Percentiles rank a stretch among this genome's conserved stretches.
Evolutionary conservation across 2,329 filamentous ascomycete species (phyloP).

Genomic region (Aspergillus arachidicola): DNA sequence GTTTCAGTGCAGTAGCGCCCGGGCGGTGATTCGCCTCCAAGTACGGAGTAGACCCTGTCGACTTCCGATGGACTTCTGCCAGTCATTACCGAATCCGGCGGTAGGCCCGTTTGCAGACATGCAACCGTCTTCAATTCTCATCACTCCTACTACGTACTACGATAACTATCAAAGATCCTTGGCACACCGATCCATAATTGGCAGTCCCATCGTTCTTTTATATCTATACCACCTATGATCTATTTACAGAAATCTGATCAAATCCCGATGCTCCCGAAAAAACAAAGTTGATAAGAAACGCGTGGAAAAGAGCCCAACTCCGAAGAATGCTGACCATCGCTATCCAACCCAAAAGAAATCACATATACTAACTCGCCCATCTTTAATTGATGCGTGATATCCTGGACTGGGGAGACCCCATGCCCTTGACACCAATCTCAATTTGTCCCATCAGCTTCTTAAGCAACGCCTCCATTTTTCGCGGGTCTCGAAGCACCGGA

Average conservation of each 20-base stretch:
- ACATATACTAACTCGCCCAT: neutral
- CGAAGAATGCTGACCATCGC: conserved; percentile 11
- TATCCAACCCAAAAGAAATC: neutral
- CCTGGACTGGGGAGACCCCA: conserved; percentile 31
- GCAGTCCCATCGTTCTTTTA: conserved; percentile 3
- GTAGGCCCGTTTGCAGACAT: conserved; percentile 24
- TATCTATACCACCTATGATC: conserved; percentile 6
- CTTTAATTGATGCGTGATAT: conserved; percentile 25
- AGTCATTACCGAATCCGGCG: conserved; percentile 17
- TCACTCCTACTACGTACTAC: neutral
- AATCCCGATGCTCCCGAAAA: conserved; percentile 1
- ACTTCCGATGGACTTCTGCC: neutral
- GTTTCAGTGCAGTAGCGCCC: neutral
- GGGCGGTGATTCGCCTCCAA: conserved; percentile 4
- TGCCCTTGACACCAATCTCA: conserved; percentile 30
- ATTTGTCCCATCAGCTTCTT: conserved; percentile 34
- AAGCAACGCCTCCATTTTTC: conserved; percentile 32
- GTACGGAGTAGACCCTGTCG: no score
- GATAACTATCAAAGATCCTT: neutral
- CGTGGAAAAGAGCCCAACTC: conserved; percentile 11
- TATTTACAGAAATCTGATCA: conserved; percentile 17
- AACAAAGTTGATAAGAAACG: conserved; percentile 1
- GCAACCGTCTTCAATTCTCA: conserved; percentile 4
- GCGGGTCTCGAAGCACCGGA: conserved; percentile 29
- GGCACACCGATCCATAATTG: conserved; percentile 5